Base-by-base conservation (phyloP, 2,329 filamentous ascomycete species). In the Exophiala sp. region DNA sequence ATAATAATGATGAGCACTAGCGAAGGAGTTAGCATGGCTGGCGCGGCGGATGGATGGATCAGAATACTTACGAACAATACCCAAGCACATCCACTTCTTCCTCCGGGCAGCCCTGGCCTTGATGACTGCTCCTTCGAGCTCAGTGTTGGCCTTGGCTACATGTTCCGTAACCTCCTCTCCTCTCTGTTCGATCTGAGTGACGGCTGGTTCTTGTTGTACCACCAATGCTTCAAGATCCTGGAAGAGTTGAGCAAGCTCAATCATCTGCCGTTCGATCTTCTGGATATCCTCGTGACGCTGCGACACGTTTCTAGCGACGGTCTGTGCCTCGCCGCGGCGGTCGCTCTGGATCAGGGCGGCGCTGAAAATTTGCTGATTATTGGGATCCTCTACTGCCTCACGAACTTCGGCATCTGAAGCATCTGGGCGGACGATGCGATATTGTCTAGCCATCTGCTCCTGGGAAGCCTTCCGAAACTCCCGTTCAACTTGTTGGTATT, bases 31-130 rank as follows among this genome's bases (percentile, higher is more conserved):
- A 45, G 48, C 27, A 43, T 14, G 40, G 37, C 19, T 34, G 19
- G 23, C 29, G 9, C n/a, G 19, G 23, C 29, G 9, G 13, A 32
- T 41, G 14, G 13, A 39, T 29, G 39, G 29, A 16, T 35, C 29
- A 43, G 9, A 42, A 58, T 58, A 80, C 78, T 70, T 66, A 77
- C 73, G 72, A 61, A 76, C 72, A 63, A 96, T 88, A 63, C 84
- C 82, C 60, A 95, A 72, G 75, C 89, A 95, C 67, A 86, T 90
- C 90, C 89, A 96, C 85, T 96, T 96, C 88, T 94, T 95, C 73
- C 82, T 87, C 60, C 87, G 79, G 43, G 85, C 87, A 61, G 81
- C 80, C 66, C 85, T 78, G 7, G 91, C 91, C 60, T 87, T 95
- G 54, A 78, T 76, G 56, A 95, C 86, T 10, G 90, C 90, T n/a